Conservation (phyloP, 2,329 filamentous ascomycete genomes). For the Samsoniella hepiali region DNA sequence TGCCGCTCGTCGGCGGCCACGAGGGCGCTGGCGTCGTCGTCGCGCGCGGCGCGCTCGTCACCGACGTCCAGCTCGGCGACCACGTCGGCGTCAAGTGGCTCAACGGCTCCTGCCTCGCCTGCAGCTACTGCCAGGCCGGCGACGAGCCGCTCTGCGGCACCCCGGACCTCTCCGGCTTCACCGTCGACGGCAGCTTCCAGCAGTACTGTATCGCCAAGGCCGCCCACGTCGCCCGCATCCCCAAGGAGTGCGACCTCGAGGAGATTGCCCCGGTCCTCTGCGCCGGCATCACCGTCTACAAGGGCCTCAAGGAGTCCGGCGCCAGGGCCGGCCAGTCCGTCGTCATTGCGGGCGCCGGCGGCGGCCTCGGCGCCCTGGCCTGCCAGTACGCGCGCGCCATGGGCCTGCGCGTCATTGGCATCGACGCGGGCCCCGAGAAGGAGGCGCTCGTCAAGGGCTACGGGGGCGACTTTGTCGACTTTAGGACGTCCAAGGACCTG, state of each 20-base stretch:
- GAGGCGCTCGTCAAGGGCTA: constrained; percentile 64
- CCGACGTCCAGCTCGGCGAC: constrained; percentile 70
- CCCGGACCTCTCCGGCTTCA: constrained; percentile 80
- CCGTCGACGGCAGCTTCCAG: constrained; percentile 90
- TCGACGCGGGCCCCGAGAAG: constrained; percentile 84
- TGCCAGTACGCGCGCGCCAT: constrained; percentile 89
- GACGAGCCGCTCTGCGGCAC: constrained; percentile 82
- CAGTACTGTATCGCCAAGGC: constrained; percentile 88
- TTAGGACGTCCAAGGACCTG: constrained; percentile 69
- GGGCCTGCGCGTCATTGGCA: constrained; percentile 76
- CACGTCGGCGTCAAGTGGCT: constrained; percentile 91
- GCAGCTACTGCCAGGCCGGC: constrained; percentile 74
- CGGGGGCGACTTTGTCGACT: constrained; percentile 80
- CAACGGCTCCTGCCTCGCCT: constrained; percentile 80
- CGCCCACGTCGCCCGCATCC: constrained; percentile 77
- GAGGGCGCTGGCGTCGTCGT: constrained; percentile 81
- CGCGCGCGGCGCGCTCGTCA: constrained; percentile 70
- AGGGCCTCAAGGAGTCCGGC: constrained; percentile 67
- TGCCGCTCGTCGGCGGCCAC: constrained; percentile 81
- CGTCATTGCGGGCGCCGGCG: constrained; percentile 71
- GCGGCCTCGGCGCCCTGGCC: constrained; percentile 67
- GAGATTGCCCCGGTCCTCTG: constrained; percentile 77
- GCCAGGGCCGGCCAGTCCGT: constrained; percentile 64
- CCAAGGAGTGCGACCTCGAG: constrained; percentile 72
- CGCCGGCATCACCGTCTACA: constrained; percentile 85